Evolutionary conservation across 805 yeast genomes (phyloP), one percentile per base, ranked within the genome.

Genomic region (Priceomyces haplophilus): DNA sequence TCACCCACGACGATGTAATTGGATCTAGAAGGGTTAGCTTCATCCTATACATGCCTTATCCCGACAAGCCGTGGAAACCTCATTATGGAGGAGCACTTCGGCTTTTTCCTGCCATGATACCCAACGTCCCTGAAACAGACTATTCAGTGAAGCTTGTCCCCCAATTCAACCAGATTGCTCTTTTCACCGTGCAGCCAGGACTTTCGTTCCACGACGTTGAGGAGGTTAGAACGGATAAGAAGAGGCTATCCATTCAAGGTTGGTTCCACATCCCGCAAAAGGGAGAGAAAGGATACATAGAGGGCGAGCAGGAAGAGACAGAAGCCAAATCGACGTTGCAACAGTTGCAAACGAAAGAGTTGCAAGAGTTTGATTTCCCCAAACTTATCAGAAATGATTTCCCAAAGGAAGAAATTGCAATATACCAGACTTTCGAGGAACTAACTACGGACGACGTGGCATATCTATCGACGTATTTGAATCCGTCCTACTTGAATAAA

Each of bases 191-290:
- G 11, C 93, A 89, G 58, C 99, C 99, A 0, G 99, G 99, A 0
- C 76, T 84, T 38, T 86, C 96, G 1, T 93, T 93, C 75, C 99
- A 93, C 62, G 99, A 95, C 55, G 99, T 93, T 10, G 98, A 95
- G 65, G 99, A 93, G 62, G 99, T 95, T 1, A 77, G 83, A 47
- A 96, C 83, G 1, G 96, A 90, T 57, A 87, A 84, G 58, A 95
- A 89, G 49, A 76, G 99, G 56, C 69, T 93, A 27, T 87, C 96
- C 0, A 88, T 93, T 46, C 97, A 93, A 56, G 99, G 99, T 1
- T 95, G 99, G 99, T 95, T 91, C 59, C 99, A 93, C 62, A 87
- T 90, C 40, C 99, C 99, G 3, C 98, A 93, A 60, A 69, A 68
- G 8, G 97, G 96, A 7, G 99, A 93, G 64, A 81, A 78, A 25